Conservation (phyloP, 2,329 filamentous ascomycete species). For the Clonostachys rhizophaga region DNA sequence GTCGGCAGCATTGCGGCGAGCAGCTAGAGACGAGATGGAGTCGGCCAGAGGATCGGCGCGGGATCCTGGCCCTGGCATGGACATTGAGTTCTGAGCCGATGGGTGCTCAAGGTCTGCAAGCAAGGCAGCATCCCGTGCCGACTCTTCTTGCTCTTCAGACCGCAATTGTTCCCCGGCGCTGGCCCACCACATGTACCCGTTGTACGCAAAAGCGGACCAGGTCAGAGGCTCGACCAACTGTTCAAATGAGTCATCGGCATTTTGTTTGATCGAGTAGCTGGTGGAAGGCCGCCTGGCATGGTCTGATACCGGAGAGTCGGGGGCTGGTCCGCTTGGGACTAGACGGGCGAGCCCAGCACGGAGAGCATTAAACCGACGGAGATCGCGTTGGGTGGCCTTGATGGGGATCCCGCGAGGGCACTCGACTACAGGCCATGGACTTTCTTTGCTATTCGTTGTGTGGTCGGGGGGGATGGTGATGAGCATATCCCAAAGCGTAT, state of each 20-base stretch:
- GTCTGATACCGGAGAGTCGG: constrained; percentile 18
- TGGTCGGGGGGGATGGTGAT: constrained; percentile 72
- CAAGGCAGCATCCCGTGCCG: constrained; percentile 47
- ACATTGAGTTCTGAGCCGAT: constrained; percentile 16
- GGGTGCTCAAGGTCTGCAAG: constrained; percentile 44
- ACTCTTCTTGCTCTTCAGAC: constrained; percentile 55
- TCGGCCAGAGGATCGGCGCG: constrained; percentile 27
- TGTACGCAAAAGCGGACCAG: constrained; percentile 74
- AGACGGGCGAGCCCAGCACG: constrained; percentile 55
- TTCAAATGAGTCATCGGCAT: constrained; percentile 44
- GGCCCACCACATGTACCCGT: constrained; percentile 87
- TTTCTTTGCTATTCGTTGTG: constrained; percentile 51
- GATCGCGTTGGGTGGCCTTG: constrained; percentile 86
- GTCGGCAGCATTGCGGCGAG: constrained; percentile 20
- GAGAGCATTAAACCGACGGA: constrained; percentile 72
- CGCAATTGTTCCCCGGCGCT: constrained; percentile 70
- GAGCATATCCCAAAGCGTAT: constrained; percentile 82
- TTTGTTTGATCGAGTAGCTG: constrained; percentile 11
- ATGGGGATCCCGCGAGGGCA: constrained; percentile 58
- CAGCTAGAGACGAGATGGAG: constrained; percentile 39
- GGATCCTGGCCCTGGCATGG: constrained; percentile 20
- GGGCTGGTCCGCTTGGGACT: constrained; percentile 14
- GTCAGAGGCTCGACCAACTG: constrained; percentile 57
- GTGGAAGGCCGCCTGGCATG: constrained; percentile 14
- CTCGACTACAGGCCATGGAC: constrained; percentile 73